Conservation (phyloP, 371 early-diverging fungal genomes). For the Mortierella sp. region DNA sequence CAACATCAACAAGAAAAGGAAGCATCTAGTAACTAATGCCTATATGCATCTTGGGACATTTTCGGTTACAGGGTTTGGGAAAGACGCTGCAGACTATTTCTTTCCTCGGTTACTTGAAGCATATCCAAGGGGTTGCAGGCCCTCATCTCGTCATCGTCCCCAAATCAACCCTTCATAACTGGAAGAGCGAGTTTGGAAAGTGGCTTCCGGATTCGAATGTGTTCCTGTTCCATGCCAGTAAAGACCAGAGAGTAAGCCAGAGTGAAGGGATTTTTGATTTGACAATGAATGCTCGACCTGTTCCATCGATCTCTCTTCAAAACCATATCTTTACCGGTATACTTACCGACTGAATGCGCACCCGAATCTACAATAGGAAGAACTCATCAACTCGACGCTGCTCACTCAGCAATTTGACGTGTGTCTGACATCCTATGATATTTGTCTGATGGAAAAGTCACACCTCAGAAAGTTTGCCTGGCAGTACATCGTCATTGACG, state of each 20-base stretch:
- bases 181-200: slow-evolving; percentile 92
- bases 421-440: slow-evolving; percentile 98
- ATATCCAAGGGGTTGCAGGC: slow-evolving; percentile 77
- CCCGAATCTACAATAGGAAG: not conserved
- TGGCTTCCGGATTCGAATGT: slow-evolving; percentile 96
- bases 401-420: slow-evolving; percentile 86
- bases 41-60: not conserved
- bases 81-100: slow-evolving; percentile 99
- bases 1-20: not conserved
- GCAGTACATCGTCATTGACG: slow-evolving; percentile 98
- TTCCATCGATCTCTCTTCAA: slow-evolving; percentile 4
- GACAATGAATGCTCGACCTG: no score
- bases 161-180: slow-evolving; percentile 98
- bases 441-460: slow-evolving; percentile 91
- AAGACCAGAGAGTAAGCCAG: slow-evolving; percentile 80
- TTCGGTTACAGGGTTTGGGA: slow-evolving; percentile 86
- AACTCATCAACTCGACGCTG: slow-evolving; percentile 50
- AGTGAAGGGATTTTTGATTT: not conserved
- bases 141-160: slow-evolving; percentile 98
- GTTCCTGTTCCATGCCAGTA: slow-evolving; percentile 94
- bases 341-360: slow-evolving; percentile 1
- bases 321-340: no score
- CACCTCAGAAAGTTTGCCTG: slow-evolving; percentile 90
- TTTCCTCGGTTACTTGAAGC: slow-evolving; percentile 94
- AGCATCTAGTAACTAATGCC: not conserved